These are phyloP conservation scores for Aspergillus quadrilineatus DNA, from an alignment of 2,329 filamentous ascomycete species.

Conservation along the genomic window DNA sequence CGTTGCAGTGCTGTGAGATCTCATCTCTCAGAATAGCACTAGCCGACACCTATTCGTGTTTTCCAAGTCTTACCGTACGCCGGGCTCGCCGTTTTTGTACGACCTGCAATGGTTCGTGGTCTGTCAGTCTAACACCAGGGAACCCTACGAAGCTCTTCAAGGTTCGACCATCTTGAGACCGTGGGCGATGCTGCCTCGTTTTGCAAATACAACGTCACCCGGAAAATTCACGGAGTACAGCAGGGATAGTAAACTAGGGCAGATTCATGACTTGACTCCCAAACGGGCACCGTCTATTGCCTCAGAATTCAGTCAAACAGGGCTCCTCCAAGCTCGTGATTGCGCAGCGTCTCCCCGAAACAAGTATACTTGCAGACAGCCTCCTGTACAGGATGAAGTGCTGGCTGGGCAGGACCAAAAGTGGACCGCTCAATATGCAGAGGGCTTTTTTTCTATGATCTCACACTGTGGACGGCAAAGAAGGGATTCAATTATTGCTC, in stretches of 20 bases:
- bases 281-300: background rate
- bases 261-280: background rate
- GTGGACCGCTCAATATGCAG: background rate
- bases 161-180: background rate
- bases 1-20: background rate
- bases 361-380: background rate
- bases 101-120: conserved; percentile 5
- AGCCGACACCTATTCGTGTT: background rate
- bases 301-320: background rate
- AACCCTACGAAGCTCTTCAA: background rate
- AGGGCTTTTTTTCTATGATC: background rate
- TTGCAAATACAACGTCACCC: background rate
- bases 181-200: background rate
- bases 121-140: background rate
- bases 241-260: background rate
- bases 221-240: background rate
- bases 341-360: background rate
- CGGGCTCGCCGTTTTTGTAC: conserved; percentile 9
- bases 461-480: conserved; percentile 6
- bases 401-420: background rate
- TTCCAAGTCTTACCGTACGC: conserved; percentile 2
- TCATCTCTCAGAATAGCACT: background rate
- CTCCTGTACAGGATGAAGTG: too few relatives aligned
- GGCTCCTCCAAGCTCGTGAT: background rate
- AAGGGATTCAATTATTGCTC: background rate